Conservation (phyloP, 192 early-diverging fungal species). For the Coemansia sp. region DNA sequence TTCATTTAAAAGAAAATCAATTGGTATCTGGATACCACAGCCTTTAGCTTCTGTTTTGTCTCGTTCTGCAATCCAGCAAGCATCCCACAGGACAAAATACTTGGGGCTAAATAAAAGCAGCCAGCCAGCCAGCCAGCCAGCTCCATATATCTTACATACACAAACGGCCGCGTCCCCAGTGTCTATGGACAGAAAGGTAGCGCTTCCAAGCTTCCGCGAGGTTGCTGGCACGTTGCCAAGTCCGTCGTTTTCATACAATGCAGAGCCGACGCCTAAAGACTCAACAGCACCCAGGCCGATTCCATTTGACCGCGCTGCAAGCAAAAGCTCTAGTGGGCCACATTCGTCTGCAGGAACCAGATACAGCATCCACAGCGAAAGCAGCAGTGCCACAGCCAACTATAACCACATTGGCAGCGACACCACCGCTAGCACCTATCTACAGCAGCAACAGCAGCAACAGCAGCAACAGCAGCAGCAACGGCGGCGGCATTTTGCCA, state of each 20-base stretch:
- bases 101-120: background rate
- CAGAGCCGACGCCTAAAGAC: background rate
- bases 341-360: slow-evolving; percentile 14
- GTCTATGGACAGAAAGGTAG: slow-evolving; percentile 41
- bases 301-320: slow-evolving; percentile 21
- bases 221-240: slow-evolving; percentile 41
- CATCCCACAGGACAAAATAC: background rate
- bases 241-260: slow-evolving; percentile 9
- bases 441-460: background rate
- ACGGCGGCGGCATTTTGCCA: slow-evolving; percentile 5
- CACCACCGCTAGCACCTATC: background rate
- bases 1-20: background rate
- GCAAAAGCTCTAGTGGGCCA: slow-evolving; percentile 7
- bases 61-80: background rate
- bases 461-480: slow-evolving; percentile 18
- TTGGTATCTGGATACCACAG: background rate
- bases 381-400: background rate
- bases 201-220: slow-evolving; percentile 49
- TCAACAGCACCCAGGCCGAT: slow-evolving; percentile 28
- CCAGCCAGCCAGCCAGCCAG: too few relatives aligned
- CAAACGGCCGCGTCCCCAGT: background rate
- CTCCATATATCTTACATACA: background rate
- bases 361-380: slow-evolving; percentile 17
- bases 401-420: background rate
- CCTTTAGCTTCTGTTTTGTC: background rate